Percentiles rank a stretch among this genome's conserved stretches.
Conservation (phyloP, 345 rosid genomes). For the Trapa incisa region DNA sequence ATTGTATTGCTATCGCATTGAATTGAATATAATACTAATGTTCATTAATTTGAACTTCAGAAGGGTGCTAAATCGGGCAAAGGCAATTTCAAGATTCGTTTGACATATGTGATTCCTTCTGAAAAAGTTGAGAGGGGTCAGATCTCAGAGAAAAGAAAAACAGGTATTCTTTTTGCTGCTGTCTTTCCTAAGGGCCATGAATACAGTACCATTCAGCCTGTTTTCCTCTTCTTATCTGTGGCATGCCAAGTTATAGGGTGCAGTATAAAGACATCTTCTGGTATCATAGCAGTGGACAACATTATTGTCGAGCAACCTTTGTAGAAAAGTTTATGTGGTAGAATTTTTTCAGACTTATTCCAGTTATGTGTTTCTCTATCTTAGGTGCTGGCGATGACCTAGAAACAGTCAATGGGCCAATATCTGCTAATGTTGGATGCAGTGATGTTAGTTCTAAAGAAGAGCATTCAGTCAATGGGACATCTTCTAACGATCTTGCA, state of each 20-base stretch:
- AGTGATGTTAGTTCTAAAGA: slow-evolving; percentile 8
- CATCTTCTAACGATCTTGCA: slow-evolving; percentile 12
- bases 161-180: slow-evolving; percentile 27
- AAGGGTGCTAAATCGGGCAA: slow-evolving; percentile 62
- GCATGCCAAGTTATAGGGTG: neutral
- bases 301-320: neutral
- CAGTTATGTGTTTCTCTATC: neutral
- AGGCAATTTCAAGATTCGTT: slow-evolving; percentile 48
- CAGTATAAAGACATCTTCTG: neutral
- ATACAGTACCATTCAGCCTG: neutral
- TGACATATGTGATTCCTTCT: slow-evolving; percentile 42
- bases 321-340: neutral
- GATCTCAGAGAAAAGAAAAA: slow-evolving; percentile 55
- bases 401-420: slow-evolving; percentile 12
- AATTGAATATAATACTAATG: neutral
- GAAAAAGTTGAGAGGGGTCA: slow-evolving; percentile 19
- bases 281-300: neutral
- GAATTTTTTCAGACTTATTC: neutral
- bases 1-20: neutral
- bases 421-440: slow-evolving; percentile 6
- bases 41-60: slow-evolving; percentile 30
- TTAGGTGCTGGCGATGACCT: slow-evolving; percentile 19
- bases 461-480: slow-evolving; percentile 10
- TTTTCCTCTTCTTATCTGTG: neutral
- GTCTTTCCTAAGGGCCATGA: neutral